Percentiles rank a stretch among this genome's conserved stretches.
Evolutionary conservation across 1,284 basidiomycete genomes (phyloP).

Genomic region (Ceratobasidium sp.): DNA sequence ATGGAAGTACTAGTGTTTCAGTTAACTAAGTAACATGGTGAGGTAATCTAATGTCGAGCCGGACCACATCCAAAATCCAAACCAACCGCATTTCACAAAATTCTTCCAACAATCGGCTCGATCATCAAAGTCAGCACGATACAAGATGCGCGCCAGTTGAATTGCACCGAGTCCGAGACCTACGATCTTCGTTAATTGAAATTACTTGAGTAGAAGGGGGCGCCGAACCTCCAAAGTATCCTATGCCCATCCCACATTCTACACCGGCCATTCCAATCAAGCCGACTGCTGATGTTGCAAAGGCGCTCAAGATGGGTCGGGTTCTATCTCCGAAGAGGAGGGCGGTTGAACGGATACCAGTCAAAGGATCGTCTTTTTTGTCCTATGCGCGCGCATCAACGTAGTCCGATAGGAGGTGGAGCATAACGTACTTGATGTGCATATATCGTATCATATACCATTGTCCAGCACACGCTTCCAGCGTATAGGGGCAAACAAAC

Average conservation of each 20-base stretch:
- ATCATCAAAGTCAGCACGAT: constrained; percentile 80
- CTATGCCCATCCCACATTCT: constrained; percentile 77
- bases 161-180: constrained; percentile 79
- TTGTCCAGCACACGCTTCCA: constrained; percentile 92
- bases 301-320: constrained; percentile 79
- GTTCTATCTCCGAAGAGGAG: constrained; percentile 87
- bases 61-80: constrained; percentile 91
- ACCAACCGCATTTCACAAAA: constrained; percentile 89
- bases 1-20: not conserved
- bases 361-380: constrained; percentile 90
- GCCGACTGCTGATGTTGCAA: constrained; percentile 82
- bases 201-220: constrained; percentile 60
- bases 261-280: constrained; percentile 84
- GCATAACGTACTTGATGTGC: constrained; percentile 85
- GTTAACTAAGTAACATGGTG: constrained; percentile 29
- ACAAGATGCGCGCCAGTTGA: constrained; percentile 88
- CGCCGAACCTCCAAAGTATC: constrained; percentile 38
- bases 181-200: constrained; percentile 68
- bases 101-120: constrained; percentile 92
- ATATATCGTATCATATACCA: constrained; percentile 98
- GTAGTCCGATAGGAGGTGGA: not conserved
- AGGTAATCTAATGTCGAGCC: constrained; percentile 86
- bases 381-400: constrained; percentile 68
- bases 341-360: constrained; percentile 95
- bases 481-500: constrained; percentile 91